phyloP scores from a whole-genome alignment of 345 rosid species.

The Syzygium oleosum region DNA sequence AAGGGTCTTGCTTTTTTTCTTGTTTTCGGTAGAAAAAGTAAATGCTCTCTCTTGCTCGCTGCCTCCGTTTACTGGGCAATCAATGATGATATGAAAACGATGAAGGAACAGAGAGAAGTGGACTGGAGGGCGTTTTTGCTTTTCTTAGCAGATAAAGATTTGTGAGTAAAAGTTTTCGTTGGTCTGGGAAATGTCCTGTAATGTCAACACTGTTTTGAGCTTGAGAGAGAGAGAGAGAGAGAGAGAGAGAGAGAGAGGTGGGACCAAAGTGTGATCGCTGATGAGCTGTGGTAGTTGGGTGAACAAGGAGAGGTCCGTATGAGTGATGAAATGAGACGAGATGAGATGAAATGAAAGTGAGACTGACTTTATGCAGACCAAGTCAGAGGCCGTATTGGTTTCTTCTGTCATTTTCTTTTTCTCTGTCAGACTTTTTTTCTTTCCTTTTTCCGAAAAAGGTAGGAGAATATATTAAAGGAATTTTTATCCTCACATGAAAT shows the following conservation, averaged over 20 bases:
- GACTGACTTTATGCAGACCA: not conserved
- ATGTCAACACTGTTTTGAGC: not conserved
- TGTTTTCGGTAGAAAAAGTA: not conserved
- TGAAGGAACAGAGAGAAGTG: not conserved
- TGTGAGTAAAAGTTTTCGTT: not conserved
- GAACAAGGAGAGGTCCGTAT: not conserved
- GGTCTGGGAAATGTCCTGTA: not conserved
- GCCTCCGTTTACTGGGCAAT: not conserved
- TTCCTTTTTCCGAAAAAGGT: not conserved
- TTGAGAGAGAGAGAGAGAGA: not conserved
- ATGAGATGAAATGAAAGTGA: not conserved
- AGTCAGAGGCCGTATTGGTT: not conserved
- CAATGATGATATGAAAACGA: not conserved
- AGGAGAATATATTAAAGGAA: not conserved
- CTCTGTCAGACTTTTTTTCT: not conserved
- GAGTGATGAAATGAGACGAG: not conserved
- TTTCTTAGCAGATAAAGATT: not conserved
- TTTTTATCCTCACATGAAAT: not conserved
- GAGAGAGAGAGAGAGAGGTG: not conserved
- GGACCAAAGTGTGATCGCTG: not conserved
- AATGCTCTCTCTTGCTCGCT: not conserved
- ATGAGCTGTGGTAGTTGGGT: not conserved
- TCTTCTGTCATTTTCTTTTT: not conserved
- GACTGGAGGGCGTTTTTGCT: not conserved
- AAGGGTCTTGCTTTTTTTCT: not conserved